A percentile compares a stretch with the other conserved stretches of the same genome.
Conservation (phyloP, 2,329 filamentous ascomycete species). For the Pestalotiopsis fici region DNA sequence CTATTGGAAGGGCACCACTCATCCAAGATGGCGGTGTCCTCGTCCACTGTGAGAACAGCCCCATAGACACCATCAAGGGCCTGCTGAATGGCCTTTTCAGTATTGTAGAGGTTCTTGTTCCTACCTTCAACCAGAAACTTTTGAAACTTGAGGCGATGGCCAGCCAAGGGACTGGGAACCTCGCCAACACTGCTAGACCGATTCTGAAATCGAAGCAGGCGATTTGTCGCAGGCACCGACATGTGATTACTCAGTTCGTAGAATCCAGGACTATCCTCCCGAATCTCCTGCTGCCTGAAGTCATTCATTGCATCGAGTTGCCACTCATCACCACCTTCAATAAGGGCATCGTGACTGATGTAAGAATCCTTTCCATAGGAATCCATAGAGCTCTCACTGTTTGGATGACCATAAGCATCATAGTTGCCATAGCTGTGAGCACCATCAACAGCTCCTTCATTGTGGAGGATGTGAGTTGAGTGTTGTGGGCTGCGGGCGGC, state of each 20-base stretch:
- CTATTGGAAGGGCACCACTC: not conserved
- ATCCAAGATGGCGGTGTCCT: not conserved
- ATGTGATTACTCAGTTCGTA: not conserved
- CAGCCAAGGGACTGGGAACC: slow-evolving; percentile 4
- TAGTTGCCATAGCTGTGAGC: not conserved
- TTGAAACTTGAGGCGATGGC: slow-evolving; percentile 14
- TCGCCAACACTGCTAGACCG: not conserved
- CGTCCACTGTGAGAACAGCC: not conserved
- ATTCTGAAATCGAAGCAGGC: slow-evolving; percentile 6
- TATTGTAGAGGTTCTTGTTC: not conserved
- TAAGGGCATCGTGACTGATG: no score
- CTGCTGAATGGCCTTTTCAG: not conserved
- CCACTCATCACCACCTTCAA: no score
- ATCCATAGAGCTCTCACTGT: not conserved
- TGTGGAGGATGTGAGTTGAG: no score
- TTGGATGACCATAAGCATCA: not conserved
- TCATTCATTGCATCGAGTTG: no score
- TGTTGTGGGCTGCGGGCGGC: no score
- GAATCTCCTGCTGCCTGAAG: not conserved
- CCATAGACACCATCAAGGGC: not conserved
- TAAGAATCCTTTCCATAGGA: no score
- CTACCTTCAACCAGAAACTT: slow-evolving; percentile 8
- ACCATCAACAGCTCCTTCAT: not conserved
- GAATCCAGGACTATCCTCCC: not conserved
- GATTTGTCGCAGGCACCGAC: not conserved